Conservation (phyloP, 169 alveolate genomes). For the Cryptosporidium meleagridis region DNA sequence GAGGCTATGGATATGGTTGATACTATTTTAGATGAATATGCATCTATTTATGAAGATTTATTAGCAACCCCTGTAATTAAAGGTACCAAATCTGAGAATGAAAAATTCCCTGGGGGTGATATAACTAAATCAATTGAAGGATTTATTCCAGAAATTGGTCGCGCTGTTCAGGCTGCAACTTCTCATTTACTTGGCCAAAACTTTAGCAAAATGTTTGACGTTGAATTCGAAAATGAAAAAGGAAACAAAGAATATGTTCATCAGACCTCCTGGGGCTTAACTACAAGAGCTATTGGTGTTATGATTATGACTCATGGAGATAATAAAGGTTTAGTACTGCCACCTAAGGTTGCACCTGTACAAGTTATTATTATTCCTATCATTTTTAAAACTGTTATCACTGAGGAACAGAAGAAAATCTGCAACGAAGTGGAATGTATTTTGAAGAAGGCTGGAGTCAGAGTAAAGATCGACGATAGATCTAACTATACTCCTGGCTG, state of each 20-base stretch:
- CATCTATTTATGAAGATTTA: constrained; percentile 93
- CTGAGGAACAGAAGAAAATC: constrained; percentile 74
- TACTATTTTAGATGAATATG: constrained; percentile 90
- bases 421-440: constrained; percentile 72
- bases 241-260: constrained; percentile 91
- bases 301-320: constrained; percentile 98
- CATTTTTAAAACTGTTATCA: constrained; percentile 83
- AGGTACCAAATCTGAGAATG: constrained; percentile 97
- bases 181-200: constrained; percentile 98
- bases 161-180: constrained; percentile 99
- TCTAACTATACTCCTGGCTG: constrained; percentile 98
- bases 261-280: constrained; percentile 99
- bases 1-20: constrained; percentile 94
- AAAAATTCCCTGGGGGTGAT: constrained; percentile 99
- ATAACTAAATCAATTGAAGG: constrained; percentile 97
- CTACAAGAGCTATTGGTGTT: constrained; percentile 95
- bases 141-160: constrained; percentile 96
- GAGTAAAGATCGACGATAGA: constrained; percentile 87
- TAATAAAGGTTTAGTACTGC: constrained; percentile 96
- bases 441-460: constrained; percentile 75
- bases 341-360: constrained; percentile 96
- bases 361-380: constrained; percentile 97
- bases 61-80: constrained; percentile 98
- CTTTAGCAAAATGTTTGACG: constrained; percentile 98
- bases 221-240: constrained; percentile 93